Conservation (phyloP, 768 basidiomycete species). For the Mycena belliarum region DNA sequence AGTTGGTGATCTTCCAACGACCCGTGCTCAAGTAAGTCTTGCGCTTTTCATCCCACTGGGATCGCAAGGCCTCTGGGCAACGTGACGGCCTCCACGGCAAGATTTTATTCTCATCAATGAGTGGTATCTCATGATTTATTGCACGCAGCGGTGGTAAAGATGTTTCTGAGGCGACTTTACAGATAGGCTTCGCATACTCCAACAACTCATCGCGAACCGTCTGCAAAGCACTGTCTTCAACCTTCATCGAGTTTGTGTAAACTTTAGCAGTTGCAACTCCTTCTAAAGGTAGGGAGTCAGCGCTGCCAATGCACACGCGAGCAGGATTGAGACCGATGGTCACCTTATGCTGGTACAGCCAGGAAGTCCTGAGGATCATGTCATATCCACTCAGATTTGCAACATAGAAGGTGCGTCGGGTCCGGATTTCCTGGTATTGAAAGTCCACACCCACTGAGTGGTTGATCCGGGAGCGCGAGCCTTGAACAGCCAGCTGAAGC, state of each 20-base stretch:
- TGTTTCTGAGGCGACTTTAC: constrained; percentile 19
- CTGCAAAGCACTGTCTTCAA: neutral
- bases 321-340: constrained; percentile 20
- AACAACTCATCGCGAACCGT: neutral
- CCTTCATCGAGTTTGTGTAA: neutral
- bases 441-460: neutral
- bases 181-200: constrained; percentile 8
- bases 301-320: constrained; percentile 14
- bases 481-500: neutral
- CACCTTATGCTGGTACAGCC: constrained; percentile 26
- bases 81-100: constrained; percentile 27
- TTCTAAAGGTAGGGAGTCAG: constrained; percentile 4
- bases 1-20: neutral
- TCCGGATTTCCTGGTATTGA: constrained; percentile 11
- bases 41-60: neutral
- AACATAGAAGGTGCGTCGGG: constrained; percentile 23
- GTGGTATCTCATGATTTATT: constrained; percentile 28
- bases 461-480: neutral
- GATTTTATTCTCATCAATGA: constrained; percentile 25
- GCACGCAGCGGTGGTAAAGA: constrained; percentile 26
- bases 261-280: neutral
- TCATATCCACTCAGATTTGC: constrained; percentile 31
- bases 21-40: neutral
- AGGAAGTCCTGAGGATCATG: constrained; percentile 27
- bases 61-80: constrained; percentile 22